Conservation (phyloP, 169 alveolate genomes). For the Cryptosporidium viatorum region DNA sequence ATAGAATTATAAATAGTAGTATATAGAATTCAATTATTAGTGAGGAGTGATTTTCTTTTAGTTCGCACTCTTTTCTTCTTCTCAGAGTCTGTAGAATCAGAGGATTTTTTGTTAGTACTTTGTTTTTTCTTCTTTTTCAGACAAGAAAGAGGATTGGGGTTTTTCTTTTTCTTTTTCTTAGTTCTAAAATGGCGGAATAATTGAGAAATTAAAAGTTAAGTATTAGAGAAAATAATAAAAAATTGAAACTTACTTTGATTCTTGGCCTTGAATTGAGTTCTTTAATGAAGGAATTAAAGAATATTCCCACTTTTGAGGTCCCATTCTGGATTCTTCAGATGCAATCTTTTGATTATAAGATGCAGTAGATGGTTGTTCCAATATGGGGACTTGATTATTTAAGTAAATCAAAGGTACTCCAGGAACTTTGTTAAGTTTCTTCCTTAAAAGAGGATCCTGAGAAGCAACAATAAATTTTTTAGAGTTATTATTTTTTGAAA, state of each 20-base stretch:
- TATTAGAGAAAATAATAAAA: too few relatives aligned
- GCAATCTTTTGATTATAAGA: constrained; percentile 1
- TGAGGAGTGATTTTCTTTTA: background rate
- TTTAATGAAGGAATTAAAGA: constrained; percentile 32
- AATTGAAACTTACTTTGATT: constrained; percentile 13
- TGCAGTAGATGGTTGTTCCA: constrained; percentile 55
- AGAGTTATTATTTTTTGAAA: constrained; percentile 25
- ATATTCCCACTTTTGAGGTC: constrained; percentile 65
- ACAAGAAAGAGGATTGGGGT: constrained; percentile 71
- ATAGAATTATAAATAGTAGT: background rate
- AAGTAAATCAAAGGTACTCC: constrained; percentile 64
- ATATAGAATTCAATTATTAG: background rate
- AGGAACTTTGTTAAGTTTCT: constrained; percentile 48
- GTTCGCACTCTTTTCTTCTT: constrained; percentile 36
- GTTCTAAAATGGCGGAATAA: background rate
- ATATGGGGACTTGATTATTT: constrained; percentile 36
- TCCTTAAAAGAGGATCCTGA: constrained; percentile 38
- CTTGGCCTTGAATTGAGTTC: background rate
- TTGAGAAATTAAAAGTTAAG: background rate
- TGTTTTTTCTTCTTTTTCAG: constrained; percentile 33
- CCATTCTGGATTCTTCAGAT: constrained; percentile 26
- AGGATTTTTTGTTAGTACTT: background rate
- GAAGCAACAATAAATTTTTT: constrained; percentile 69
- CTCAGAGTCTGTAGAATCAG: background rate
- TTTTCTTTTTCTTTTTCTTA: constrained; percentile 25